A percentile compares a stretch with the other conserved stretches of the same genome.
phyloP scores from a whole-genome alignment of 2,329 filamentous ascomycete species.

The Diaporthe destruens region DNA sequence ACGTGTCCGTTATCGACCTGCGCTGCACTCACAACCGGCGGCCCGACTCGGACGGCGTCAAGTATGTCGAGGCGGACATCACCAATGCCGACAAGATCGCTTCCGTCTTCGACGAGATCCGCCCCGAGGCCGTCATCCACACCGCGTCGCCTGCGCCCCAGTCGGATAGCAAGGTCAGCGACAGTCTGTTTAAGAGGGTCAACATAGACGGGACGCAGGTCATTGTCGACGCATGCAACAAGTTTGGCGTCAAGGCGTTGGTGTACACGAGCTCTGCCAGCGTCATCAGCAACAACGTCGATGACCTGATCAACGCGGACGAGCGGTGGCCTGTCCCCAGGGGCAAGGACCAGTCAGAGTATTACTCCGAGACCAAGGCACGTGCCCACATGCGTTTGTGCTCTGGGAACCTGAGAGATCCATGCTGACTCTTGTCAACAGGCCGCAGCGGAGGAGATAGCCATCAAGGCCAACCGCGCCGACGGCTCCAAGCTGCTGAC shows the following conservation, averaged over 20 bases:
- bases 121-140: slow-evolving; percentile 89
- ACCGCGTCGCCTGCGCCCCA: slow-evolving; percentile 80
- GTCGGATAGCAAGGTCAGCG: slow-evolving; percentile 64
- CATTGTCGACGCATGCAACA: slow-evolving; percentile 79
- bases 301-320: slow-evolving; percentile 85
- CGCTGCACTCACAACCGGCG: slow-evolving; percentile 78
- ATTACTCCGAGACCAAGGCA: slow-evolving; percentile 94
- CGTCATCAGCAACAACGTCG: slow-evolving; percentile 84
- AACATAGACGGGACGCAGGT: slow-evolving; percentile 89
- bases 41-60: slow-evolving; percentile 64
- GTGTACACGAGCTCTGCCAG: slow-evolving; percentile 94
- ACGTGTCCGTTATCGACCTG: slow-evolving; percentile 80
- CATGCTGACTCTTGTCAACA: slow-evolving; percentile 42
- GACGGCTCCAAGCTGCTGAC: slow-evolving; percentile 75
- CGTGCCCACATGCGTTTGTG: slow-evolving; percentile 7
- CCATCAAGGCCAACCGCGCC: slow-evolving; percentile 79
- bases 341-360: slow-evolving; percentile 78
- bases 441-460: slow-evolving; percentile 85
- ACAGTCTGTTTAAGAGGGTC: slow-evolving; percentile 79
- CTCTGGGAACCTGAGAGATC: background rate
- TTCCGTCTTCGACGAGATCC: slow-evolving; percentile 72
- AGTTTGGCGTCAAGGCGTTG: slow-evolving; percentile 80
- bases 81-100: slow-evolving; percentile 73
- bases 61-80: slow-evolving; percentile 84
- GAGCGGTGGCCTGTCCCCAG: slow-evolving; percentile 84